Conservation (phyloP, 2,329 filamentous ascomycete species). For the Scleromitrula shiraiana region DNA sequence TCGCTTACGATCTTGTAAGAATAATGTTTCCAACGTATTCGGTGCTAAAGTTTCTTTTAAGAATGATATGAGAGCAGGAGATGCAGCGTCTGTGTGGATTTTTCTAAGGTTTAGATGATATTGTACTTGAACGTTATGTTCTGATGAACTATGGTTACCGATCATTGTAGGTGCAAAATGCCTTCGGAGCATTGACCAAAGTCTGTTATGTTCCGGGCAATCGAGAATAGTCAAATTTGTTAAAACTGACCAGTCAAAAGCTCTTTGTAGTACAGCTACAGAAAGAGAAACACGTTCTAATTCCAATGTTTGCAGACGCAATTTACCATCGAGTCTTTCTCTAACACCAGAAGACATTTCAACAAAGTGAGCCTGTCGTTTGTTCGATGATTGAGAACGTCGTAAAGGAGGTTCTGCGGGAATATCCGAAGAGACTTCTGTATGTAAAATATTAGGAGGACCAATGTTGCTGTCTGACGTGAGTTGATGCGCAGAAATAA, state of each 20-base stretch:
- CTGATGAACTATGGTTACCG: slow-evolving; percentile 22
- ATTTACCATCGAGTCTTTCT: slow-evolving; percentile 44
- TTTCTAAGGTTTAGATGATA: slow-evolving; percentile 62
- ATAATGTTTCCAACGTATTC: slow-evolving; percentile 71
- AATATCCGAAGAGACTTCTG: background rate
- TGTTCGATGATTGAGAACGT: slow-evolving; percentile 20
- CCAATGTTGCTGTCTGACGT: slow-evolving; percentile 3
- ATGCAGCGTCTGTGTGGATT: slow-evolving; percentile 67
- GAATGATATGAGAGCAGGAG: slow-evolving; percentile 61
- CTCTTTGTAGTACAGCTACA: slow-evolving; percentile 58
- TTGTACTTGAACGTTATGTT: slow-evolving; percentile 35
- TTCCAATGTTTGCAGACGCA: slow-evolving; percentile 64
- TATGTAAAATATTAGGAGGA: slow-evolving; percentile 1
- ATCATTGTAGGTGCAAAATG: slow-evolving; percentile 43
- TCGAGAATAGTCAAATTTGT: slow-evolving; percentile 66
- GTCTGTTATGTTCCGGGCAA: slow-evolving; percentile 62
- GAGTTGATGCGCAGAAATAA: slow-evolving; percentile 23
- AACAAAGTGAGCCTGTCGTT: slow-evolving; percentile 21
- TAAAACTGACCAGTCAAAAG: slow-evolving; percentile 66
- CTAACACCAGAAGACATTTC: slow-evolving; percentile 24
- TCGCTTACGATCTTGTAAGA: slow-evolving; percentile 59
- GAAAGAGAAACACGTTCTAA: slow-evolving; percentile 70
- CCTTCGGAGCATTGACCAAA: slow-evolving; percentile 66
- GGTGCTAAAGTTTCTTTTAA: slow-evolving; percentile 70
- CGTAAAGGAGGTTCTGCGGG: slow-evolving; percentile 18